Conservation (phyloP, 2,329 filamentous ascomycete species). For the Cladosporium colombiae region DNA sequence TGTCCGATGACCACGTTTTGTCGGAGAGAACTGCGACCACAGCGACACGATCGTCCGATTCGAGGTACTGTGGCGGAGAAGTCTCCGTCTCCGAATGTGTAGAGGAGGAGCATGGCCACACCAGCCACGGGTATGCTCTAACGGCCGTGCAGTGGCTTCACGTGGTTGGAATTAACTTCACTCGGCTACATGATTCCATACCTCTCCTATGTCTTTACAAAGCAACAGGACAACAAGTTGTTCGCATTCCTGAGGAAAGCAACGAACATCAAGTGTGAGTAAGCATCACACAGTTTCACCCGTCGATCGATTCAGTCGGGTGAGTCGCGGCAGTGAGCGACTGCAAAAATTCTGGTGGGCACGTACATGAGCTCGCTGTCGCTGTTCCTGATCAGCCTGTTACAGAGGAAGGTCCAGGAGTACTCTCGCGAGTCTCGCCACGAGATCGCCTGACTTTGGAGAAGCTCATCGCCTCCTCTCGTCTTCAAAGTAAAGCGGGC, state of each 20-base stretch:
- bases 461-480: neutral
- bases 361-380: neutral
- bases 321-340: neutral
- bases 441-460: neutral
- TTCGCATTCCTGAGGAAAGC: neutral
- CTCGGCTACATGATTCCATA: neutral
- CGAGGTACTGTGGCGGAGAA: neutral
- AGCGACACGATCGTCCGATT: neutral
- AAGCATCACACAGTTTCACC: neutral
- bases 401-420: neutral
- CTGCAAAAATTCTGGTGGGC: neutral
- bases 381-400: neutral
- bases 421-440: neutral
- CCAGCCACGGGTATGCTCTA: neutral
- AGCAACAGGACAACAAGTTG: neutral
- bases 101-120: neutral
- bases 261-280: neutral
- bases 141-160: neutral
- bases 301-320: neutral
- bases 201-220: neutral
- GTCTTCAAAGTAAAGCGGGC: neutral
- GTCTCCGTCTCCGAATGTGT: neutral
- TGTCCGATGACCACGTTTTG: neutral
- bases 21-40: neutral
- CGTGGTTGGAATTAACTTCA: conserved; percentile 1